These are phyloP conservation scores for Cladosporium sp. DNA, from an alignment of 2,329 filamentous ascomycete species.

Conservation along the genomic window DNA sequence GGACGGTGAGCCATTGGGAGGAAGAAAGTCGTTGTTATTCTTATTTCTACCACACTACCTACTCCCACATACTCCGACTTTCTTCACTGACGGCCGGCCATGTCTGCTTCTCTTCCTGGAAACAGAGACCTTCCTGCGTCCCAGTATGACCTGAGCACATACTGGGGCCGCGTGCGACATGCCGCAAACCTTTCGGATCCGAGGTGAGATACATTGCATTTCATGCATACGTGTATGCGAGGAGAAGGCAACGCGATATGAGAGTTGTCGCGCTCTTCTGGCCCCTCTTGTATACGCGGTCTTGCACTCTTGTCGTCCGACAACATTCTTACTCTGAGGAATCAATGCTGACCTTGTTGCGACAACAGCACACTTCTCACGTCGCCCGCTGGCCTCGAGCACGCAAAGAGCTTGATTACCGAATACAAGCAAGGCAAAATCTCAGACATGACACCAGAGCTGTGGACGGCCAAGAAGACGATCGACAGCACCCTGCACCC, in stretches of 20 bases:
- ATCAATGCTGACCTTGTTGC: conserved; percentile 8
- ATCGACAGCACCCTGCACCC: conserved; percentile 96
- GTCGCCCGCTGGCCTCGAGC: conserved; percentile 70
- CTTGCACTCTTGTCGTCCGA: neutral
- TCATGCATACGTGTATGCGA: neutral
- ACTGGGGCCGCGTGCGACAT: conserved; percentile 92
- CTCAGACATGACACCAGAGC: conserved; percentile 75
- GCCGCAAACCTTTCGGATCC: conserved; percentile 88
- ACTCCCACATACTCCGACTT: neutral
- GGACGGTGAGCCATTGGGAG: neutral
- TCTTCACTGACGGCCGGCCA: conserved; percentile 31
- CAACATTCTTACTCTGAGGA: conserved; percentile 1
- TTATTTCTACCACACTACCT: neutral
- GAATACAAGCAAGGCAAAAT: conserved; percentile 84
- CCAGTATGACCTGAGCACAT: conserved; percentile 87
- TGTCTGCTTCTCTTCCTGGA: conserved; percentile 61
- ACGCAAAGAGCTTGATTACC: conserved; percentile 76
- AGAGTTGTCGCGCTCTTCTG: too few relatives aligned
- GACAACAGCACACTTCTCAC: conserved; percentile 74
- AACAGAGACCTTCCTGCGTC: conserved; percentile 82
- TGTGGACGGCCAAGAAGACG: conserved; percentile 96
- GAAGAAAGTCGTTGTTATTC: neutral
- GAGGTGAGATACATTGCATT: conserved; percentile 60
- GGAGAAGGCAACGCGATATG: neutral
- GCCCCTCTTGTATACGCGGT: neutral